Evolutionary conservation across 2,329 filamentous ascomycete species (phyloP).

Genomic region (Phyllosticta paracitricarpa): DNA sequence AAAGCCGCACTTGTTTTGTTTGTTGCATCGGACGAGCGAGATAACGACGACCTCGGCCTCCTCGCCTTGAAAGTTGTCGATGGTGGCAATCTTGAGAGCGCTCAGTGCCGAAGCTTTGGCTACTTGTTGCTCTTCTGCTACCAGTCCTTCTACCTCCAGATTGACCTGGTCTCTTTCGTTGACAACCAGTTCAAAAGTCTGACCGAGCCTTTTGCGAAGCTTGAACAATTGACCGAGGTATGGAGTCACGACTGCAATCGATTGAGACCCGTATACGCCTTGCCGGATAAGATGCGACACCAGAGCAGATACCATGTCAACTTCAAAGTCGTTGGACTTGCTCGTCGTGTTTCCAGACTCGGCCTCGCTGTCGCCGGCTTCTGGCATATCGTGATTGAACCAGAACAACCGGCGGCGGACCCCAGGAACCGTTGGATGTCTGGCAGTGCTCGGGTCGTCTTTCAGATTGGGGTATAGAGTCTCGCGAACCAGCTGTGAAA

Average conservation of each 20-base stretch:
- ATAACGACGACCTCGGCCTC: conserved; percentile 63
- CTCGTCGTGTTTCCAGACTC: conserved; percentile 29
- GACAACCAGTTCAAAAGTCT: conserved; percentile 50
- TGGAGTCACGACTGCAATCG: conserved; percentile 63
- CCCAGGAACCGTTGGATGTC: conserved; percentile 42
- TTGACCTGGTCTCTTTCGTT: conserved; percentile 53
- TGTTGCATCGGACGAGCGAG: conserved; percentile 62
- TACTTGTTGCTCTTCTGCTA: conserved; percentile 14
- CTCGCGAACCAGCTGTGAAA: conserved; percentile 48
- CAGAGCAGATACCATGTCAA: conserved; percentile 52
- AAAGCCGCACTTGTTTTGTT: conserved; percentile 50
- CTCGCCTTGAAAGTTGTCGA: conserved; percentile 72
- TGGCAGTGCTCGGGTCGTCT: conserved; percentile 35
- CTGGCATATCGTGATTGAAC: conserved; percentile 47
- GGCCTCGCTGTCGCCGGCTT: conserved; percentile 20
- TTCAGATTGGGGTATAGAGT: conserved; percentile 48
- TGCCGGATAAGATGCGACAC: conserved; percentile 58
- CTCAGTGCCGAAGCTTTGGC: neutral
- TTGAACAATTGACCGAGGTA: conserved; percentile 50
- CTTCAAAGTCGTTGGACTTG: conserved; percentile 49
- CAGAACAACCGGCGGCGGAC: conserved; percentile 49
- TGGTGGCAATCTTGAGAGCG: conserved; percentile 42
- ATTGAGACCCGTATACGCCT: conserved; percentile 46
- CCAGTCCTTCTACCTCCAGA: conserved; percentile 27
- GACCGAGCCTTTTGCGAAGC: conserved; percentile 37